These are phyloP conservation scores for Plasmodium adleri DNA, from an alignment of 169 alveolate species.

Conservation along the genomic window DNA sequence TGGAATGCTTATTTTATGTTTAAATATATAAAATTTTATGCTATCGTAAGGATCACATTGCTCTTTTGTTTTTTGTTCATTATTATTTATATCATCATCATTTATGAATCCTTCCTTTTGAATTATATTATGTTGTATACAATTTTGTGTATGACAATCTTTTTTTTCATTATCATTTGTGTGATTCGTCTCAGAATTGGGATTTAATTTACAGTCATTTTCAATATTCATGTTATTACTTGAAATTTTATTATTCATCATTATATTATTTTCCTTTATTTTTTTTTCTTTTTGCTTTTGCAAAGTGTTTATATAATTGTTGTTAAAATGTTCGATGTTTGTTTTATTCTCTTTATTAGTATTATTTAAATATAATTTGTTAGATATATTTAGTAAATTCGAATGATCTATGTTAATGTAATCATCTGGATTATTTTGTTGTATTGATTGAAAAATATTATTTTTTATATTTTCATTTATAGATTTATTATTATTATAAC, in stretches of 20 bases:
- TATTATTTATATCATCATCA: not conserved
- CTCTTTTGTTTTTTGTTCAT: not conserved
- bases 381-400: too few relatives aligned
- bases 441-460: not conserved
- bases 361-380: not conserved
- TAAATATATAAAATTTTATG: slow-evolving; percentile 25
- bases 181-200: not conserved
- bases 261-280: not conserved
- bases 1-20: slow-evolving; percentile 62
- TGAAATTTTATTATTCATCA: not conserved
- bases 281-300: not conserved
- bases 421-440: not conserved
- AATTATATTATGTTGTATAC: not conserved
- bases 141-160: not conserved
- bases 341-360: too few relatives aligned
- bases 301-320: not conserved
- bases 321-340: not conserved
- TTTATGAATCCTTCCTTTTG: too few relatives aligned
- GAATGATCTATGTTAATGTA: slow-evolving; percentile 8
- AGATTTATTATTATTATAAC: not conserved
- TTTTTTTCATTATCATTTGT: not conserved
- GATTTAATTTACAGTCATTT: not conserved
- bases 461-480: slow-evolving; percentile 20
- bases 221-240: not conserved
- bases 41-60: not conserved